Conservation (phyloP, 768 basidiomycete genomes). For the Lentinula detonsa region DNA sequence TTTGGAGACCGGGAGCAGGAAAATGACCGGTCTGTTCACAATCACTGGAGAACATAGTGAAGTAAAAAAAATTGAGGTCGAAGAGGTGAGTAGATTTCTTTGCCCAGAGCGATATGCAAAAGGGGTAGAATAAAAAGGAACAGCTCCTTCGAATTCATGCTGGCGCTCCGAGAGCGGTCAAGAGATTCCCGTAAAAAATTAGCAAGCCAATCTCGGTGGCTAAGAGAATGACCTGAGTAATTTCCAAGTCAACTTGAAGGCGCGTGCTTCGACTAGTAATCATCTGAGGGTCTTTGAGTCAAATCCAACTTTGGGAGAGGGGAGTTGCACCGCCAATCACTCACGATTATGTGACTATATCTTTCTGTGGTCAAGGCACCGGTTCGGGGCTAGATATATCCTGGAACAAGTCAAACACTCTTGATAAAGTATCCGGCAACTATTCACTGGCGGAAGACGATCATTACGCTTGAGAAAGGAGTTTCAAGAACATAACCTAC, state of each 20-base stretch:
- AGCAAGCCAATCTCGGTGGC: no score
- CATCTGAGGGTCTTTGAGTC: no score
- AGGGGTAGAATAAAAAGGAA: background rate
- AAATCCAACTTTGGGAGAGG: no score
- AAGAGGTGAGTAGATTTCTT: background rate
- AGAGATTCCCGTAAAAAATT: background rate
- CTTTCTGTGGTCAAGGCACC: no score
- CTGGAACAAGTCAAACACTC: background rate
- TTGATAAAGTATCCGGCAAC: background rate
- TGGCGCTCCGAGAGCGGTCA: background rate
- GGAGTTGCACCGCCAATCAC: no score
- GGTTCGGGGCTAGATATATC: background rate
- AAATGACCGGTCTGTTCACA: background rate
- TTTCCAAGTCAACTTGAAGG: no score
- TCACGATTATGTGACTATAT: no score
- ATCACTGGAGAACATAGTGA: background rate
- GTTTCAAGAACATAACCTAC: background rate
- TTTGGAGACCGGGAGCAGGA: background rate
- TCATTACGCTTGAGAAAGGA: background rate
- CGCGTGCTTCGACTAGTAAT: no score
- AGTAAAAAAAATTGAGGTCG: background rate
- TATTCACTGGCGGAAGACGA: background rate
- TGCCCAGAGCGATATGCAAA: background rate
- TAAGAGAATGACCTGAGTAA: no score
- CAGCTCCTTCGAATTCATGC: background rate